phyloP scores from a whole-genome alignment of 805 yeast species.

The Nematodospora valgi region DNA sequence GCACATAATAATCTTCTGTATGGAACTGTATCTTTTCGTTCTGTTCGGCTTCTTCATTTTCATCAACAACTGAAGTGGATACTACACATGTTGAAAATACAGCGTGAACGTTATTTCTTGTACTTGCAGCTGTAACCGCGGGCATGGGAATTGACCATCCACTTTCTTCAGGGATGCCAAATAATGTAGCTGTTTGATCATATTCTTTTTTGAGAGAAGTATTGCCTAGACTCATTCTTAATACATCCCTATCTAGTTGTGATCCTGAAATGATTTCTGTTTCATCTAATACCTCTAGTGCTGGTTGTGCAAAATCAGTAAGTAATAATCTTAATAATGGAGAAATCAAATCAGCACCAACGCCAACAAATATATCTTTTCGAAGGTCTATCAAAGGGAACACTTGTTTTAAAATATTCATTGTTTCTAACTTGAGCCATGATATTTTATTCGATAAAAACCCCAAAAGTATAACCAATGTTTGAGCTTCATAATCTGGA shows the following conservation, averaged over 20 bases:
- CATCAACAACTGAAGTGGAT: slow-evolving; percentile 27
- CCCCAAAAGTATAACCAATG: slow-evolving; percentile 73
- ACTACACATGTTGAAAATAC: slow-evolving; percentile 83
- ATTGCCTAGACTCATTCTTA: slow-evolving; percentile 89
- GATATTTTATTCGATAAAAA: slow-evolving; percentile 68
- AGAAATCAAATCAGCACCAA: slow-evolving; percentile 92
- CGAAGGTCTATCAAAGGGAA: slow-evolving; percentile 77
- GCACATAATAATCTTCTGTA: slow-evolving; percentile 53
- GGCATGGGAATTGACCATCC: slow-evolving; percentile 99
- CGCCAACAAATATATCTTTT: slow-evolving; percentile 75
- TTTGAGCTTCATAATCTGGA: slow-evolving; percentile 69
- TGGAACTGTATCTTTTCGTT: slow-evolving; percentile 51
- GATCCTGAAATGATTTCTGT: slow-evolving; percentile 84
- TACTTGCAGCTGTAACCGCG: slow-evolving; percentile 79
- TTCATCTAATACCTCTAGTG: slow-evolving; percentile 85
- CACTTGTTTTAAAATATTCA: slow-evolving; percentile 69
- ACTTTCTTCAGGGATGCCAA: slow-evolving; percentile 90
- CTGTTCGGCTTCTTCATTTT: slow-evolving; percentile 29
- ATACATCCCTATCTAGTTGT: slow-evolving; percentile 83
- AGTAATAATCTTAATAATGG: slow-evolving; percentile 77
- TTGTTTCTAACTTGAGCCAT: slow-evolving; percentile 80
- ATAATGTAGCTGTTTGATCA: slow-evolving; percentile 82
- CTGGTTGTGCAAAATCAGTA: slow-evolving; percentile 86
- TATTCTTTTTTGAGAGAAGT: slow-evolving; percentile 72
- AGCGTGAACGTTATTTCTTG: slow-evolving; percentile 92